These are phyloP conservation scores for Bondarzewia mesenterica DNA, from an alignment of 1,284 basidiomycete genomes.

Conservation along the genomic window DNA sequence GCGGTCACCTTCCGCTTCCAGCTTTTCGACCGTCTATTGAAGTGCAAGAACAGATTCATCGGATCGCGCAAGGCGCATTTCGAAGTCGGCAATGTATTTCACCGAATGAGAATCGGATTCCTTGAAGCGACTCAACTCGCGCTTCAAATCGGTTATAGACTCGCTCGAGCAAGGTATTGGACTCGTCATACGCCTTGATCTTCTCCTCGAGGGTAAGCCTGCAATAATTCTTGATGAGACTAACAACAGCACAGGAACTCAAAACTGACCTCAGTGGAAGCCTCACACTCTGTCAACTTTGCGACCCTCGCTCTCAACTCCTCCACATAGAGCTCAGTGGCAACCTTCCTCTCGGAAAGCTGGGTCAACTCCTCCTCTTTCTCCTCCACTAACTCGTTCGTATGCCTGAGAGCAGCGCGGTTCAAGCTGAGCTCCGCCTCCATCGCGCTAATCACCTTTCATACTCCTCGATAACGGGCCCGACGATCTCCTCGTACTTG, in stretches of 20 bases:
- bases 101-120: constrained; percentile 67
- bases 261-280: constrained; percentile 72
- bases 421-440: constrained; percentile 91
- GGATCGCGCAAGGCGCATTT: constrained; percentile 70
- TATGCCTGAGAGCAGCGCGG: constrained; percentile 80
- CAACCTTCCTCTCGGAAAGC: constrained; percentile 60
- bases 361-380: constrained; percentile 73
- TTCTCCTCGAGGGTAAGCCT: constrained; percentile 89
- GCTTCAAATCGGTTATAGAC: constrained; percentile 74
- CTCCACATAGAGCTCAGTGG: constrained; percentile 80
- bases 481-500: constrained; percentile 94
- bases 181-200: constrained; percentile 78
- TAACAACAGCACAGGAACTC: constrained; percentile 6
- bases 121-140: constrained; percentile 74
- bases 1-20: constrained; percentile 72
- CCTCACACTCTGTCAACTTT: constrained; percentile 84
- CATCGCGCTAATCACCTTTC: constrained; percentile 95
- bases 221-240: constrained; percentile 7
- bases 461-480: constrained; percentile 97
- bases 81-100: constrained; percentile 86
- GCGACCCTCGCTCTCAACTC: constrained; percentile 76
- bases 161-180: constrained; percentile 67
- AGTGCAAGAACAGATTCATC: constrained; percentile 71
- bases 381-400: constrained; percentile 88
- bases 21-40: constrained; percentile 61